A percentile compares a stretch with the other conserved stretches of the same genome.
Evolutionary conservation across 768 basidiomycete genomes (phyloP).

Genomic region (Boletus pseudopeckii): DNA sequence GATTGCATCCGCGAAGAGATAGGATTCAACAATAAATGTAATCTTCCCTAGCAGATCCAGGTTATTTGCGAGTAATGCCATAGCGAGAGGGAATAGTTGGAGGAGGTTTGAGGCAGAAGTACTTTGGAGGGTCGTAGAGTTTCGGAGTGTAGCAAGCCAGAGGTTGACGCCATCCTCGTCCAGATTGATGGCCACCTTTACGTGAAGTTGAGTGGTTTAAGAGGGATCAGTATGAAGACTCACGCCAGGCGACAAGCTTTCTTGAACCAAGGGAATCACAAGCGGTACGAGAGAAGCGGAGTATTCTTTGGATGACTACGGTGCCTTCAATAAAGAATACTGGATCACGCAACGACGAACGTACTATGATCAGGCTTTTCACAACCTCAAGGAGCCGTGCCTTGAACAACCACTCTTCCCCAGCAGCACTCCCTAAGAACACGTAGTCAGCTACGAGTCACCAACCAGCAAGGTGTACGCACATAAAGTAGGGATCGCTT

Average conservation of each 20-base stretch:
- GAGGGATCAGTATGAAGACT: constrained; percentile 13
- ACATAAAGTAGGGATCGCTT: constrained; percentile 73
- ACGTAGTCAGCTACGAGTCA: constrained; percentile 8
- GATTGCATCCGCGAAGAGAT: constrained; percentile 67
- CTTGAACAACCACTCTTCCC: constrained; percentile 70
- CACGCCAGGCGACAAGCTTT: constrained; percentile 59
- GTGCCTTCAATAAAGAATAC: neutral
- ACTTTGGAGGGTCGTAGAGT: constrained; percentile 52
- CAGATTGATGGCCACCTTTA: constrained; percentile 60
- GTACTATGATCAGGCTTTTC: constrained; percentile 65
- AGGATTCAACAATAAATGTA: constrained; percentile 68
- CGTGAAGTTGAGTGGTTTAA: neutral
- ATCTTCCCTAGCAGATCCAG: constrained; percentile 72
- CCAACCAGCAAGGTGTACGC: constrained; percentile 23
- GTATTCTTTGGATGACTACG: constrained; percentile 62
- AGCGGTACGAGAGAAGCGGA: constrained; percentile 53
- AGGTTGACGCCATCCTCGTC: constrained; percentile 77
- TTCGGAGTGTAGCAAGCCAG: constrained; percentile 70
- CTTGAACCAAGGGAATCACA: constrained; percentile 61
- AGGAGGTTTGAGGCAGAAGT: constrained; percentile 51
- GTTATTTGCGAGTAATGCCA: constrained; percentile 61
- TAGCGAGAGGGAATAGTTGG: constrained; percentile 61
- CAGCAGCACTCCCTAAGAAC: constrained; percentile 60
- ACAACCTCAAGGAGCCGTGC: constrained; percentile 65
- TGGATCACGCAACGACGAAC: constrained; percentile 6